Percentiles rank a stretch among this genome's conserved stretches.
Conservation (phyloP, 1,284 basidiomycete species). For the Peniophora sp. region DNA sequence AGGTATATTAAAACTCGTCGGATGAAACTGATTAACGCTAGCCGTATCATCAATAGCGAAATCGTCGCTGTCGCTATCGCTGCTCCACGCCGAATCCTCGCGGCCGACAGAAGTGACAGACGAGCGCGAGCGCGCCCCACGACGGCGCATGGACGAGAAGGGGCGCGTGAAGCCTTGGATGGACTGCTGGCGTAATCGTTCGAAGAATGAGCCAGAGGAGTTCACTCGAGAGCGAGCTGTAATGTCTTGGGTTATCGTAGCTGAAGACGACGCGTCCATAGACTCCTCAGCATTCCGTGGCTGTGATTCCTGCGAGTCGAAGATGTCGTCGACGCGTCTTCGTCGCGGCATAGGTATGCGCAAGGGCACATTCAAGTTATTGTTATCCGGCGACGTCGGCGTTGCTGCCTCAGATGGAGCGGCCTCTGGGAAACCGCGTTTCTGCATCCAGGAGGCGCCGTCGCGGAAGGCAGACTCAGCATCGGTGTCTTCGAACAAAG, state of each 20-base stretch:
- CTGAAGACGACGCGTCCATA: conserved; percentile 3
- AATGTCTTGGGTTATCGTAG: too few species aligned
- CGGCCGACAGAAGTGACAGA: conserved; percentile 25
- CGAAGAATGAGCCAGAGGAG: conserved; percentile 26
- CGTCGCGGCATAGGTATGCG: conserved; percentile 33
- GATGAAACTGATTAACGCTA: too few species aligned
- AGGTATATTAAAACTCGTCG: too few species aligned
- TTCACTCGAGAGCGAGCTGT: not conserved
- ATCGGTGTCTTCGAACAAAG: conserved; percentile 52
- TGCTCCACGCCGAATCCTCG: conserved; percentile 40
- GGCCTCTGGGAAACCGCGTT: conserved; percentile 18
- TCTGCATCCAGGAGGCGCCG: conserved; percentile 40
- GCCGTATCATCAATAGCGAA: too few species aligned
- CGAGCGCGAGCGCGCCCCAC: conserved; percentile 18
- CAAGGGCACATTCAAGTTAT: conserved; percentile 23
- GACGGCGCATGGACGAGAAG: conserved; percentile 28
- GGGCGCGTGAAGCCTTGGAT: conserved; percentile 39
- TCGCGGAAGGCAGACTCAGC: conserved; percentile 27
- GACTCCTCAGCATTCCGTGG: conserved; percentile 9
- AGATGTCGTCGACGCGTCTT: conserved; percentile 37
- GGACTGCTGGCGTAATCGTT: conserved; percentile 43
- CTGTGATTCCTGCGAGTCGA: too few species aligned
- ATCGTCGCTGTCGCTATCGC: conserved; percentile 33
- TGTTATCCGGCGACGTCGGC: conserved; percentile 17
- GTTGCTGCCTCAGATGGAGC: conserved; percentile 20